These are phyloP conservation scores for Trichomonas tenax DNA, from an alignment of 208 protist species.

Conservation along the genomic window DNA sequence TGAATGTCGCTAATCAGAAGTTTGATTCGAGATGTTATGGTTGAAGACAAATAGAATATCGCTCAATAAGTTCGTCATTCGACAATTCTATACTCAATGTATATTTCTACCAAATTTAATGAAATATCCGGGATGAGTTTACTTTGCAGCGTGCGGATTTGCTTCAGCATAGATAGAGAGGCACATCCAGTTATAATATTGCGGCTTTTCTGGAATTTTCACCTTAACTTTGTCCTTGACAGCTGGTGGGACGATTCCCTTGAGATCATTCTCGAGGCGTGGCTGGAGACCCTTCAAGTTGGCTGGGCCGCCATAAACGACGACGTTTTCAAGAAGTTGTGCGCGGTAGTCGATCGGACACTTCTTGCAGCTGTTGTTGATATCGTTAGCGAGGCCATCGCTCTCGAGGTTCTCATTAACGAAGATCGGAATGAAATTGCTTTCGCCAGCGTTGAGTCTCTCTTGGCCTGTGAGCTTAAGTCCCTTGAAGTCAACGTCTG, in stretches of 20 bases:
- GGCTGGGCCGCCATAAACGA: neutral
- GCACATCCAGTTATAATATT: neutral
- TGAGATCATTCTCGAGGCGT: neutral
- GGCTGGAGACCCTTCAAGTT: neutral
- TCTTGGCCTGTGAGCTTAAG: neutral
- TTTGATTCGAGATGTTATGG: too few relatives aligned
- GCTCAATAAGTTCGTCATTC: too few relatives aligned
- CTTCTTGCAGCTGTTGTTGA: neutral
- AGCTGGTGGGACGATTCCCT: neutral
- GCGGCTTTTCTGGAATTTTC: neutral
- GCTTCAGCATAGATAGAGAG: neutral
- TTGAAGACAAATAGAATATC: too few relatives aligned
- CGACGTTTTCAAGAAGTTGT: neutral
- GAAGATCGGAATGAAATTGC: neutral
- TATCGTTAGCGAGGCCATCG: neutral
- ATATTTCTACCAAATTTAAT: neutral
- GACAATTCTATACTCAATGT: neutral
- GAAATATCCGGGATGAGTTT: neutral
- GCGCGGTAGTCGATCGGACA: neutral
- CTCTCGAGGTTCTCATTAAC: neutral
- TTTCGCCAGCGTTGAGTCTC: neutral
- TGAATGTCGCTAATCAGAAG: too few relatives aligned
- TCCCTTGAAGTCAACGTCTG: neutral
- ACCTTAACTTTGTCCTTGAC: neutral
- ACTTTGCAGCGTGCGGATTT: neutral